Evolutionary conservation across 1,284 basidiomycete genomes (phyloP).

Genomic region (Tylopilus sp.): DNA sequence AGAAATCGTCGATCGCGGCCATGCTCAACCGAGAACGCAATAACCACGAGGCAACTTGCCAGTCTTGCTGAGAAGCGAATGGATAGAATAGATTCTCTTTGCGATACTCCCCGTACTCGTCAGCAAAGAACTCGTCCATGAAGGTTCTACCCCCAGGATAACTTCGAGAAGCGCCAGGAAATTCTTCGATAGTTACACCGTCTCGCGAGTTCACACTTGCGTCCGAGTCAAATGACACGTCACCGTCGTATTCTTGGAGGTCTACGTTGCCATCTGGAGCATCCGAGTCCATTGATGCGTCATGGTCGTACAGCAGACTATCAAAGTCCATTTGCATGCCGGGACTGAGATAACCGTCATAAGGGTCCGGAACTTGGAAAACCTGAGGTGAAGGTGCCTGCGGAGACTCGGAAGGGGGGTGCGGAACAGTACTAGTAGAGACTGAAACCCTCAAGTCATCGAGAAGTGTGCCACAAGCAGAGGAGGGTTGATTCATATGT

Average conservation of each 20-base stretch:
- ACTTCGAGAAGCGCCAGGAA: neutral
- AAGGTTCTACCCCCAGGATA: neutral
- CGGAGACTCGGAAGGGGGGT: too few species aligned
- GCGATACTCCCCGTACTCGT: neutral
- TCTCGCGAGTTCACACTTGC: neutral
- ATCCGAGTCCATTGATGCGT: too few species aligned
- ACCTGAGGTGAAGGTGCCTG: too few species aligned
- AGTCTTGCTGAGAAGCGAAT: slow-evolving; percentile 14
- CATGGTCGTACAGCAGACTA: too few species aligned
- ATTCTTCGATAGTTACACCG: neutral
- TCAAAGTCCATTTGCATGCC: too few species aligned
- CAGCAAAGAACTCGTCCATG: slow-evolving; percentile 15
- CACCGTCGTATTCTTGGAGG: too few species aligned
- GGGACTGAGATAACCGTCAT: too few species aligned
- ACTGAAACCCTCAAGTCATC: neutral
- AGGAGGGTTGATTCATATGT: slow-evolving; percentile 13
- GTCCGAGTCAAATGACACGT: too few species aligned
- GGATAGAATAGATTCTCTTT: slow-evolving; percentile 12
- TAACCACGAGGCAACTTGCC: slow-evolving; percentile 8
- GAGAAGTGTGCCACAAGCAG: neutral
- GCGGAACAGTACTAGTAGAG: neutral
- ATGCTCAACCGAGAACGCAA: slow-evolving; percentile 2
- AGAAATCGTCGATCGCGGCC: slow-evolving; percentile 1
- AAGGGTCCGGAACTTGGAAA: too few species aligned
- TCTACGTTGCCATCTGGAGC: too few species aligned